Base-by-base conservation (phyloP, 345 rosid genomes). In the Eucalyptus decipiens region DNA sequence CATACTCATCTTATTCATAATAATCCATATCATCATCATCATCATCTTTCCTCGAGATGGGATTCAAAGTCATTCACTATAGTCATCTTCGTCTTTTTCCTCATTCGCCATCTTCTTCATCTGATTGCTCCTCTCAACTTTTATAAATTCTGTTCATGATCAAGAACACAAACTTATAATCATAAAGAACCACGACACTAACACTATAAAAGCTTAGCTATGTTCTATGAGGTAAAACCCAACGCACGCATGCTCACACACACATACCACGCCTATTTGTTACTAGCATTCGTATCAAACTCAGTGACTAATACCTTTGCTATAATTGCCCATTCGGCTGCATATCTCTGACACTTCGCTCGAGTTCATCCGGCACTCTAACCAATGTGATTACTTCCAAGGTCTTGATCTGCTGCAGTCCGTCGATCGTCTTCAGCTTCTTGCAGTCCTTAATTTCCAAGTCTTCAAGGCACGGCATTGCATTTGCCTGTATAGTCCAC, bases 371-470 rank as follows among this genome's bases (percentile, higher is more conserved):
- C 1, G 4, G 17, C 67, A 60, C 8, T 60, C 7, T 28, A 12
- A 60, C 67, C n/a, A 60, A 3, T 60, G 67, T 28, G 32, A 60
- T 28, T 60, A 11, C 4, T 26, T 60, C 16, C 67, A 60, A 12
- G 32, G 8, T 60, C 1, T 11, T 1, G 16, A 60, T 6, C 4
- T 37, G 18, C 48, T n/a, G 11, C 91, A 89, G 30, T 13, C 88
- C 93, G 2, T 12, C 6, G 13, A 65, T 50, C 72, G 37, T 43
- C 40, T 18, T 43, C 62, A 91, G 40, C 0, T 48, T 19, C 81
- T 15, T 7, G 88, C 94, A 92, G 37, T 87, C 8, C 69, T 93
- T 89, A 11, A 93, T 93, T 89, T 92, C 94, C 42, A 92, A 10
- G 65, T 92, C 89, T 85, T 19, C 72, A 5, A 93, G 89, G 6